Conservation (phyloP, 2,329 filamentous ascomycete genomes). For the Hirsutella rhossiliensis region DNA sequence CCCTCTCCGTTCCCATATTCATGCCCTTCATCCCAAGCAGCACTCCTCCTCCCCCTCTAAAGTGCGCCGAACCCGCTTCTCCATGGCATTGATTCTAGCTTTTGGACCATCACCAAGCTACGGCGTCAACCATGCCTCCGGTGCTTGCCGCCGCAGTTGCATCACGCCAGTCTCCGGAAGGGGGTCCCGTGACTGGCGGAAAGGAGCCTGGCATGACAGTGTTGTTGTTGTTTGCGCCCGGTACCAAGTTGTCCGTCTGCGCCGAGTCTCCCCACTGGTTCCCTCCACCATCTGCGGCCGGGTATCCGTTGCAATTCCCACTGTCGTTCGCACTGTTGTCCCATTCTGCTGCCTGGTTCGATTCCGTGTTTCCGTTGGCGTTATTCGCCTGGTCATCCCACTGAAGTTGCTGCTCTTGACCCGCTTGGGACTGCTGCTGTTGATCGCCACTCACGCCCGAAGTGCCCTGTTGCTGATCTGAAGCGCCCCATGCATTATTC, state of each 20-base stretch:
- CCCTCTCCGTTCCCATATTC: too few relatives aligned
- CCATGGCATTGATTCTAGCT: too few relatives aligned
- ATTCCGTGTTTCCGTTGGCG: background rate
- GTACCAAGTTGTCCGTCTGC: background rate
- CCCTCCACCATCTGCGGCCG: background rate
- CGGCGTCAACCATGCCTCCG: too few relatives aligned
- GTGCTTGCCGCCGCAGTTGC: slow-evolving; percentile 18
- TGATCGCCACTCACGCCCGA: slow-evolving; percentile 1
- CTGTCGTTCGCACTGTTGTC: background rate
- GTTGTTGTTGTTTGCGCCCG: background rate
- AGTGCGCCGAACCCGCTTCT: too few relatives aligned
- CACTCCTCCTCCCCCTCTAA: too few relatives aligned
- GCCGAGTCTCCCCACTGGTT: background rate
- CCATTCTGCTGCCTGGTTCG: background rate
- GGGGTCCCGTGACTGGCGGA: slow-evolving; percentile 8
- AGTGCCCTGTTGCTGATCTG: background rate
- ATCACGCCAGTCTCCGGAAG: slow-evolving; percentile 16
- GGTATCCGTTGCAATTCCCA: background rate
- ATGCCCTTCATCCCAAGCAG: too few relatives aligned
- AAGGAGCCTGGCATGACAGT: slow-evolving; percentile 22
- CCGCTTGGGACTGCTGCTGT: too few relatives aligned
- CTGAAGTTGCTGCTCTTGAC: background rate
- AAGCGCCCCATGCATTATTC: background rate
- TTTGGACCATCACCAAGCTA: too few relatives aligned
- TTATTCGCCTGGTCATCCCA: background rate